Conservation (phyloP, 768 basidiomycete genomes). For the Hericium rajendrae region DNA sequence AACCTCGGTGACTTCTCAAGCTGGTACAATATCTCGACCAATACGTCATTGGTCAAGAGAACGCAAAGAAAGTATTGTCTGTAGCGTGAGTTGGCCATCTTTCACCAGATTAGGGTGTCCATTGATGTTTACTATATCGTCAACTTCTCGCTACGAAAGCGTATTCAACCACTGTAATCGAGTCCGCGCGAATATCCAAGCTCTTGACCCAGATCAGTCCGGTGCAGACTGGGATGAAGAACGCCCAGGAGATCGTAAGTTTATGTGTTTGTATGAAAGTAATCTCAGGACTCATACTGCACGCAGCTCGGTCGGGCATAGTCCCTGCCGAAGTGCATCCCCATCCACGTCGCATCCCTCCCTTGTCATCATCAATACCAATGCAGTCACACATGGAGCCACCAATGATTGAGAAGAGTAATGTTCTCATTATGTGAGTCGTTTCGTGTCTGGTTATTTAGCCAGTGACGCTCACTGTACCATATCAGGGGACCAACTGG, state of each 20-base stretch:
- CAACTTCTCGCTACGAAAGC: slow-evolving; percentile 27
- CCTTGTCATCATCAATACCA: slow-evolving; percentile 12
- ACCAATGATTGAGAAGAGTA: slow-evolving; percentile 87
- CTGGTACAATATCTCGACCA: slow-evolving; percentile 79
- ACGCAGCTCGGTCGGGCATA: slow-evolving; percentile 21
- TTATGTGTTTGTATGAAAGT: neutral
- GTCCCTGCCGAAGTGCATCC: slow-evolving; percentile 56
- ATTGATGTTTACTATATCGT: neutral
- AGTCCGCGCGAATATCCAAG: slow-evolving; percentile 58
- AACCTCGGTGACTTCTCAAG: slow-evolving; percentile 26
- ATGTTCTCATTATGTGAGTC: slow-evolving; percentile 81
- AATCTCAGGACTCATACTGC: neutral
- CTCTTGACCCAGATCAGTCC: slow-evolving; percentile 30
- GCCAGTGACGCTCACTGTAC: neutral
- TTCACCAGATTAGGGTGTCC: neutral
- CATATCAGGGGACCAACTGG: slow-evolving; percentile 68
- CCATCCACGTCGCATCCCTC: slow-evolving; percentile 27
- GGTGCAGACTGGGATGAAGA: slow-evolving; percentile 20
- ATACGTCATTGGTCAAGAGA: slow-evolving; percentile 86
- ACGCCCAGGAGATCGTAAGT: slow-evolving; percentile 22
- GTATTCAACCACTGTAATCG: slow-evolving; percentile 96
- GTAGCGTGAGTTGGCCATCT: slow-evolving; percentile 63
- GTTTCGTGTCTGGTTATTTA: neutral
- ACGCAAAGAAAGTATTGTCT: slow-evolving; percentile 87
- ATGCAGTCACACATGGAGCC: slow-evolving; percentile 33